These are phyloP conservation scores for Rhamnella rubrinervis DNA, from an alignment of 331 rosid genomes.

Conservation along the genomic window DNA sequence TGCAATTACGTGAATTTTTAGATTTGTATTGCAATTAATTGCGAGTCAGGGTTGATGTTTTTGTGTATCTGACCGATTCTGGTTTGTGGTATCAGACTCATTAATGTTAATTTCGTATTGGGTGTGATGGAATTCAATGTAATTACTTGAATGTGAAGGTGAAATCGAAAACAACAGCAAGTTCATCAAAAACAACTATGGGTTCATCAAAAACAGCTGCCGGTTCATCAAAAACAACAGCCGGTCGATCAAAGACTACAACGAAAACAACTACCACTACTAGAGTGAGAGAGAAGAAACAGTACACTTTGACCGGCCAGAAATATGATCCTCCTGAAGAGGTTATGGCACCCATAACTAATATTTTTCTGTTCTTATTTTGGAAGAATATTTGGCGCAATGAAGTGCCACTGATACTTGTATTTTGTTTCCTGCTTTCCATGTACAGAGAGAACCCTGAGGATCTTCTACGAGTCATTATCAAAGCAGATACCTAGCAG, in stretches of 20 bases:
- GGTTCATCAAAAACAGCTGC: constrained; percentile 38
- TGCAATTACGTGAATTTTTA: no score
- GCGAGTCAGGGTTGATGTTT: constrained; percentile 6
- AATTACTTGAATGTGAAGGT: constrained; percentile 52
- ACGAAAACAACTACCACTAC: constrained; percentile 26
- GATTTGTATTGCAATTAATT: no score
- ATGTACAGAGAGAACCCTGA: constrained; percentile 87
- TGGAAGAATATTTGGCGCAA: constrained; percentile 10
- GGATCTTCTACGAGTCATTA: constrained; percentile 77
- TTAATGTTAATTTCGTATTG: constrained; percentile 18
- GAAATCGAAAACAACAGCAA: constrained; percentile 45
- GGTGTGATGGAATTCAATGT: constrained; percentile 22
- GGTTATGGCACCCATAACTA: constrained; percentile 44
- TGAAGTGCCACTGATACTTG: constrained; percentile 19
- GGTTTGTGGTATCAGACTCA: constrained; percentile 8
- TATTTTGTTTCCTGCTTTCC: constrained; percentile 21
- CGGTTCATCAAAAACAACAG: constrained; percentile 36
- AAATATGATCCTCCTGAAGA: constrained; percentile 90
- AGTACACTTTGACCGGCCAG: constrained; percentile 80
- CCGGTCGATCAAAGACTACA: background rate
- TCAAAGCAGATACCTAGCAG: constrained; percentile 82
- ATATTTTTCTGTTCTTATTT: constrained; percentile 20
- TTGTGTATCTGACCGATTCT: background rate
- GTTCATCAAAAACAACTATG: constrained; percentile 32
- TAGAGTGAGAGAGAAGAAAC: constrained; percentile 76